Evolutionary conservation across 768 basidiomycete genomes (phyloP), one percentile per base, ranked within the genome.

Genomic region (Phanerochaete carnosa): DNA sequence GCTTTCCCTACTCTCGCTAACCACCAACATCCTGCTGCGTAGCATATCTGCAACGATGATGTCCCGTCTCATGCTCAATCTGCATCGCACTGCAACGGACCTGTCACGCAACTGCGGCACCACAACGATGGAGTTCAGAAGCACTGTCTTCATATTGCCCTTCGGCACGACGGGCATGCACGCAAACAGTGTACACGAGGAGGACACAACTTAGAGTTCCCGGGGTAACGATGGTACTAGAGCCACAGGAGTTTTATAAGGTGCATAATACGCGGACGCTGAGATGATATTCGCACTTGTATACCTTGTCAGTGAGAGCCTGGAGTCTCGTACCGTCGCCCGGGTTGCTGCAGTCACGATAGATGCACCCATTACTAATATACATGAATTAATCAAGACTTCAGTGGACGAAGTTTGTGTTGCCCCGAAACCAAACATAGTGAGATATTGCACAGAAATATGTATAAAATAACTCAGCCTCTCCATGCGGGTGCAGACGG

Each of bases 401-500:
- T 35, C 7, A 6, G 13, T 35, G 6, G 33, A 35, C 13, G 33
- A 35, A 13, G 13, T 35, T 35, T 7, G 11, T 43, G 23, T 5
- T 25, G 6, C 22, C 11, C 23, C 52, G 29, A 32, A 22, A 54
- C 8, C 52, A 33, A 15, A 39, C 3, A 33, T n/a, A 26, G 19
- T 43, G 19, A 9, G 19, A 8, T 7, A 43, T 7, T 9, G 19
- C 19, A 43, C 39, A 43, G 39, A 43, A 12, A 35, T 35, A 35
- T 15, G 15, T 15, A 7, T 35, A 15, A 15, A 7, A 33, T 33
- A 53, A 32, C 32, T 73, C 66, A 85, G 16, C 78, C 79, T 68
- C 79, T 79, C 80, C 85, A 80, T 0, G 77, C 76, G 33, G 79
- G 82, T 12, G 76, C 35, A 25, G 25, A 71, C 6, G 78, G 72